Base-by-base conservation (phyloP, 148 eudicot genomes). In the Fagopyrum tataricum region DNA sequence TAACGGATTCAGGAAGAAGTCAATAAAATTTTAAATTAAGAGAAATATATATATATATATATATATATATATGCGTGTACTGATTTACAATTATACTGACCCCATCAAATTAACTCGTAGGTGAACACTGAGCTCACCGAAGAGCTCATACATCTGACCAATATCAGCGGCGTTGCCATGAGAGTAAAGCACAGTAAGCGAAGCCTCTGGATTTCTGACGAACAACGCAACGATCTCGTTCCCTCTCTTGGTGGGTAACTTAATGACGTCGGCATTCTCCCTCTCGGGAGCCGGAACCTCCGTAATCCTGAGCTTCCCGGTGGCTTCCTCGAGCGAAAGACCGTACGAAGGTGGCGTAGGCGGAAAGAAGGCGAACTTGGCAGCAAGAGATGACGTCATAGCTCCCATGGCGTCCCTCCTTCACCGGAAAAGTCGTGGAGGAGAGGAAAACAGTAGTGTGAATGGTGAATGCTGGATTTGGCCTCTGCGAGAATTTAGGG, bases 101-200 rank as follows among this genome's bases (percentile, higher is more conserved):
- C 91, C 93, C 85, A 91, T 78, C 81, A 91, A 80, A 80, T 91
- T 91, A 72, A 91, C 90, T 72, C 82, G 81, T 72, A 91, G 88
- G 49, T 84, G 93, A 76, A 79, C 15, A 75, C 93, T 85, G 70
- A 91, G 96, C 75, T 91, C 91, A 49, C 79, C 76, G 72, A 91
- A 88, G 49, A 91, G 78, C 77, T 87, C 89, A 66, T 87, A 87
- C 96, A 91, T 88, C 83, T 91, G 96, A 7, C 96, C 96, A 61
- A 91, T 67, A 88, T 91, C 96, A 69, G 96, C 96, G 0, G 96
- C 96, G 77, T 91, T 91, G 0, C 96, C 96, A 77, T 91, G 96
- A 1, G 96, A 91, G 73, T 91, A 91, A 64, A 91, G 67, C 70
- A 91, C 49, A 71, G 93, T 88, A n/a, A 84, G 77, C 75, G 79